phyloP scores from a whole-genome alignment of 495 filamentous ascomycete species.

The Penicillium paradoxum region DNA sequence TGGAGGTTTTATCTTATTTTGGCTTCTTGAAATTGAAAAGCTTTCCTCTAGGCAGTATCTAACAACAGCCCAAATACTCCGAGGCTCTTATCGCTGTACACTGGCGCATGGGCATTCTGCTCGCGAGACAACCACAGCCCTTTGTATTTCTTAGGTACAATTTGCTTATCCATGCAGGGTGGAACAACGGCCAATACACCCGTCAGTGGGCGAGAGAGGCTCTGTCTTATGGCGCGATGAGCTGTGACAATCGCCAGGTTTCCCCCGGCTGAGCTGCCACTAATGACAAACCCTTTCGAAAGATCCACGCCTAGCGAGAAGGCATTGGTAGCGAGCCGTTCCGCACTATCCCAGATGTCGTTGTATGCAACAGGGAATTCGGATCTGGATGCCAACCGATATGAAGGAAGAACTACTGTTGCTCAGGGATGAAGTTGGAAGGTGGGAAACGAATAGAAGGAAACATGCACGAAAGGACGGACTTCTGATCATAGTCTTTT shows the following conservation, averaged over 20 bases:
- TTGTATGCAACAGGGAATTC: slow-evolving; percentile 42
- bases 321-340: slow-evolving; percentile 44
- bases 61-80: slow-evolving; percentile 3
- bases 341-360: slow-evolving; percentile 47
- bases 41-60: too few species aligned
- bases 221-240: slow-evolving; percentile 38
- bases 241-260: slow-evolving; percentile 40
- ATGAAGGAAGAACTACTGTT: slow-evolving; percentile 34
- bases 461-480: background rate
- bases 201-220: slow-evolving; percentile 39
- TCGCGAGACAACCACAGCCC: slow-evolving; percentile 30
- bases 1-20: too few species aligned
- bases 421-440: slow-evolving; percentile 10
- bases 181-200: slow-evolving; percentile 42
- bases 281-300: slow-evolving; percentile 44
- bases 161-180: slow-evolving; percentile 11
- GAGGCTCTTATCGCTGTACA: background rate
- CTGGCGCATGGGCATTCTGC: slow-evolving; percentile 32
- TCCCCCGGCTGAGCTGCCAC: slow-evolving; percentile 46
- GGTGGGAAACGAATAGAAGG: background rate
- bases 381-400: slow-evolving; percentile 45
- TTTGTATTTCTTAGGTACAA: slow-evolving; percentile 25
- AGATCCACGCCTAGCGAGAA: slow-evolving; percentile 6
- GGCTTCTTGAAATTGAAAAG: too few species aligned
- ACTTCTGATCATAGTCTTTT: background rate